Percentiles rank a stretch among this genome's conserved stretches.
phyloP scores from a whole-genome alignment of 2,329 filamentous ascomycete species.

The Colletotrichum sp. region DNA sequence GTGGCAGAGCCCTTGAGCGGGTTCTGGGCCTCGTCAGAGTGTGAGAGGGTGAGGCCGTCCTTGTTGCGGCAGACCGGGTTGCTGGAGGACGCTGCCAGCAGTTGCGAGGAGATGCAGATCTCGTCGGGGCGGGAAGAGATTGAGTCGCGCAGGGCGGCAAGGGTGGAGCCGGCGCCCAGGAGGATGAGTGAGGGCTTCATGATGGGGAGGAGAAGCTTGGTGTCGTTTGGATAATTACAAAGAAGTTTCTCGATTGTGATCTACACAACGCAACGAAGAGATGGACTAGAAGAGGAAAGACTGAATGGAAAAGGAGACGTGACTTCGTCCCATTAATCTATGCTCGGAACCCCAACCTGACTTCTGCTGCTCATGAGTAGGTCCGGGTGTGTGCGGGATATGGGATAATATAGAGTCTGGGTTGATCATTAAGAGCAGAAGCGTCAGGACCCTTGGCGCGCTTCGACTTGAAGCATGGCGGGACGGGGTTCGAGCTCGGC shows the following conservation, averaged over 20 bases:
- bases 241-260: background rate
- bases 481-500: slow-evolving; percentile 13
- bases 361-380: background rate
- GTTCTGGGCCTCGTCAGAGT: background rate
- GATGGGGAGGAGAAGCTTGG: background rate
- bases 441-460: slow-evolving; percentile 6
- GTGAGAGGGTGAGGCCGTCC: slow-evolving; percentile 19
- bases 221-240: background rate
- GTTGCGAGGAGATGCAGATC: slow-evolving; percentile 21
- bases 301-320: background rate
- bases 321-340: slow-evolving; percentile 18
- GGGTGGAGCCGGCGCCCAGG: background rate
- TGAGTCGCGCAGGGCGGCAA: slow-evolving; percentile 15
- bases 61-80: slow-evolving; percentile 23
- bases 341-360: background rate
- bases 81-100: slow-evolving; percentile 15
- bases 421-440: background rate
- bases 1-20: background rate
- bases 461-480: slow-evolving; percentile 11
- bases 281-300: background rate
- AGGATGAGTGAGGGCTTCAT: slow-evolving; percentile 17
- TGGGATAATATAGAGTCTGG: background rate
- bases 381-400: background rate
- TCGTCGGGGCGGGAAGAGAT: slow-evolving; percentile 15
- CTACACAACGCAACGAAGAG: background rate